Conservation (phyloP, 2,329 filamentous ascomycete genomes). For the Curvularia hawaiiensis region DNA sequence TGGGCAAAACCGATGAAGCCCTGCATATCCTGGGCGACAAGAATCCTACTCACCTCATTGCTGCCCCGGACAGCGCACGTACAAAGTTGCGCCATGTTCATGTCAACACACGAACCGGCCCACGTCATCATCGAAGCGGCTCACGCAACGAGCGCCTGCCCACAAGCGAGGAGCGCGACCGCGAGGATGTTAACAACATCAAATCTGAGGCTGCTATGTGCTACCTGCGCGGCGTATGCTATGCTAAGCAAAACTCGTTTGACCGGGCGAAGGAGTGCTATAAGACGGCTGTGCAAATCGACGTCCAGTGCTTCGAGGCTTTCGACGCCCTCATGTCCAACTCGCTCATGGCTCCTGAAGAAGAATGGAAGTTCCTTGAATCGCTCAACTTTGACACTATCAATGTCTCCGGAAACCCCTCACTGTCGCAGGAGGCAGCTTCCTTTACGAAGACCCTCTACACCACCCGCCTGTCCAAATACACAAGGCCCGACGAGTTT, state of each 20-base stretch:
- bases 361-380: slow-evolving; percentile 88
- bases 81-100: slow-evolving; percentile 74
- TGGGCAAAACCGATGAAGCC: slow-evolving; percentile 87
- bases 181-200: slow-evolving; percentile 75
- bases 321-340: slow-evolving; percentile 99
- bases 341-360: slow-evolving; percentile 83
- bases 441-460: slow-evolving; percentile 97
- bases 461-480: slow-evolving; percentile 93
- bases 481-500: slow-evolving; percentile 83
- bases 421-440: slow-evolving; percentile 80
- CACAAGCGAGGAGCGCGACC: slow-evolving; percentile 64
- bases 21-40: slow-evolving; percentile 85
- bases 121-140: slow-evolving; percentile 50
- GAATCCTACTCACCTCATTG: slow-evolving; percentile 88
- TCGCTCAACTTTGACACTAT: slow-evolving; percentile 90
- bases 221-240: slow-evolving; percentile 90
- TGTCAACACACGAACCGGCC: slow-evolving; percentile 57
- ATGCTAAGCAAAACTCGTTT: slow-evolving; percentile 95
- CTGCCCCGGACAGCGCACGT: slow-evolving; percentile 65
- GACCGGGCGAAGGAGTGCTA: slow-evolving; percentile 98
- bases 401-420: slow-evolving; percentile 66
- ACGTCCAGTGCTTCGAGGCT: slow-evolving; percentile 97
- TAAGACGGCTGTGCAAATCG: slow-evolving; percentile 94
- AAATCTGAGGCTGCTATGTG: slow-evolving; percentile 98
- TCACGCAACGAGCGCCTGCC: slow-evolving; percentile 59